Evolutionary conservation across 768 basidiomycete species (phyloP).

Genomic region (Leccinum subgranulosum): DNA sequence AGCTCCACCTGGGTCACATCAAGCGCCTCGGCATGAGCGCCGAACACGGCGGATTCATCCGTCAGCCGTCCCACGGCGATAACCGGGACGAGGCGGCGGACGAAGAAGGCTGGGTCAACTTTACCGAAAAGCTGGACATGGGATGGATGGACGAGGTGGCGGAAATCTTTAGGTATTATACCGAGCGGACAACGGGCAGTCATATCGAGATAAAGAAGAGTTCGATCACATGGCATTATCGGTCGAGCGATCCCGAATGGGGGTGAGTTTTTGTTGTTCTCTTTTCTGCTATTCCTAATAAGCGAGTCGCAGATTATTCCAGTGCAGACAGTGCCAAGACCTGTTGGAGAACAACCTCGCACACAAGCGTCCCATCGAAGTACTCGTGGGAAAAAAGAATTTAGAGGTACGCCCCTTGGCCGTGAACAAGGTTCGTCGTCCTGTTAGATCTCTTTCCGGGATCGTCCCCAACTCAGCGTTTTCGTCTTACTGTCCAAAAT

Average conservation of each 20-base stretch:
- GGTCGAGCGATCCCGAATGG: slow-evolving; percentile 91
- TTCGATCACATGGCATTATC: slow-evolving; percentile 97
- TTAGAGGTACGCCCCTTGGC: slow-evolving; percentile 94
- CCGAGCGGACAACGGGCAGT: slow-evolving; percentile 94
- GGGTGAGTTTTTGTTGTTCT: slow-evolving; percentile 53
- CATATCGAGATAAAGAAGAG: slow-evolving; percentile 97
- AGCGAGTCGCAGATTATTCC: slow-evolving; percentile 59
- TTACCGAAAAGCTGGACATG: slow-evolving; percentile 94
- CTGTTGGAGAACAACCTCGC: slow-evolving; percentile 92
- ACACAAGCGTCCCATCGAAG: slow-evolving; percentile 93
- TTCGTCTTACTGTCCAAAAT: background rate
- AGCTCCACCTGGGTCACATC: slow-evolving; percentile 87
- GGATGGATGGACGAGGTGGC: slow-evolving; percentile 94
- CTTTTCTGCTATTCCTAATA: background rate
- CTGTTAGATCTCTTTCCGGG: background rate
- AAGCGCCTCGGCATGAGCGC: slow-evolving; percentile 84
- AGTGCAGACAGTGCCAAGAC: slow-evolving; percentile 96
- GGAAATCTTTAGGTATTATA: slow-evolving; percentile 96
- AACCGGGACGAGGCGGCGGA: background rate
- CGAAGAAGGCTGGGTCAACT: slow-evolving; percentile 67
- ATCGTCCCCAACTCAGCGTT: background rate
- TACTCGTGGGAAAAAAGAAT: slow-evolving; percentile 97
- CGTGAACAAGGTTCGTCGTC: slow-evolving; percentile 72
- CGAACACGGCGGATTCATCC: slow-evolving; percentile 93
- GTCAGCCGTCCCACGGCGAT: slow-evolving; percentile 51